Evolutionary conservation across 176 grass and related monocot species (phyloP), one percentile per base, ranked within the genome.

Genomic region (Aegilops longissima): DNA sequence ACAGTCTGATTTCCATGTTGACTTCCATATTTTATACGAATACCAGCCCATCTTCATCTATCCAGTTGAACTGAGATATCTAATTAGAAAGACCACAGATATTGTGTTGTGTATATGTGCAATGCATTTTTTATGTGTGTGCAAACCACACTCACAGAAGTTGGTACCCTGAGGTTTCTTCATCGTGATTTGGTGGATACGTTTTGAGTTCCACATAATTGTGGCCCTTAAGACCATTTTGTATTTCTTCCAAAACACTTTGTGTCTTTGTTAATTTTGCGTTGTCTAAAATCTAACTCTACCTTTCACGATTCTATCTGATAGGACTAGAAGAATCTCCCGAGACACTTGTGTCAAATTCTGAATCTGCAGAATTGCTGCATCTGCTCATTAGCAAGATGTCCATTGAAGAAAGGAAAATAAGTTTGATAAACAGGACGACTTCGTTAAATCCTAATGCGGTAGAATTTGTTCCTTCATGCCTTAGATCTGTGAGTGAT

Each of bases 401-500:
- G 85, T 93, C 85, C 20, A 78, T 59, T 12, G 78, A 92, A 88
- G 92, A 91, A 79, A 83, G 74, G 31, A 99, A 88, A 88, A 67
- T 92, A 80, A 87, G 80, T 88, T 76, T 89, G 70, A 82, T 90
- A 91, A 93, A 85, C 87, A 99, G 81, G 92, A 70, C 70, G 76
- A 96, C 90, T 38, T 14, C 33, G 14, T 92, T 99, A 79, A 99
- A 99, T 89, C 97, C 97, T 73, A 97, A 99, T 90, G 97, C 97
- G 58, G 90, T 90, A 71, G 97, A 90, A 89, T 99, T 99, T 88
- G 97, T 99, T 87, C 97, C 97, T 73, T 97, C 97, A 66, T 91
- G 87, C 73, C 90, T 94, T 83, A 96, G 92, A 93, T 88, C 89
- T 87, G 29, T 87, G 54, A 85, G 59, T 87, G 94, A 88, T 77